phyloP scores from a whole-genome alignment of 129 eudicot genomes.

The Artemisia argyi region DNA sequence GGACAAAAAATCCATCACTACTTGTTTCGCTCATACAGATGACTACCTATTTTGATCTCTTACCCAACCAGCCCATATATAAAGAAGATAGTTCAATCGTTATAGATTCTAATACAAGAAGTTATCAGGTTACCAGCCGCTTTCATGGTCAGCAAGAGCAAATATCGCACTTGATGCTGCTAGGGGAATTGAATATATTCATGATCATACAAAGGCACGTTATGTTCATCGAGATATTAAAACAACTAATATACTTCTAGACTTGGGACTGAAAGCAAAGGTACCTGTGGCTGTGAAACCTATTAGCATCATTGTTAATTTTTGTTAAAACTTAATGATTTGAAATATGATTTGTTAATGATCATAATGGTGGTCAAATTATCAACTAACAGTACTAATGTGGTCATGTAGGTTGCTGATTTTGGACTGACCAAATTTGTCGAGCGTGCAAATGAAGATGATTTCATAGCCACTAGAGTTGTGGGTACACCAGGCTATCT shows the following conservation, averaged over 20 bases:
- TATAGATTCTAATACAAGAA: slow-evolving; percentile 14
- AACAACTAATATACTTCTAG: slow-evolving; percentile 44
- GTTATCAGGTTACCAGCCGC: slow-evolving; percentile 38
- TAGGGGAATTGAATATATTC: slow-evolving; percentile 46
- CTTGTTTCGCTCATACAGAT: too few species aligned
- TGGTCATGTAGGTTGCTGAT: slow-evolving; percentile 37
- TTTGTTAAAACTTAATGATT: not conserved
- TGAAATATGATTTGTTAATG: slow-evolving; percentile 2
- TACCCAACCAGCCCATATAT: not conserved
- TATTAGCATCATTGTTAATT: not conserved
- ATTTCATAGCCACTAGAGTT: slow-evolving; percentile 36
- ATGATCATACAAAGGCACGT: slow-evolving; percentile 47
- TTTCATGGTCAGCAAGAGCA: slow-evolving; percentile 45
- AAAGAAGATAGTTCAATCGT: not conserved
- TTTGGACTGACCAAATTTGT: slow-evolving; percentile 40
- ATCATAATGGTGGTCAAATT: slow-evolving; percentile 8
- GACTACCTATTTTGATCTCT: slow-evolving; percentile 2
- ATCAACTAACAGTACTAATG: slow-evolving; percentile 10
- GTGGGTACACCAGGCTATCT: slow-evolving; percentile 52
- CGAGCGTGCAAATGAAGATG: slow-evolving; percentile 40
- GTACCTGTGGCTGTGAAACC: slow-evolving; percentile 14
- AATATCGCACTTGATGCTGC: slow-evolving; percentile 49
- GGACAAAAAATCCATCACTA: too few species aligned
- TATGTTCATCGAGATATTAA: slow-evolving; percentile 50
- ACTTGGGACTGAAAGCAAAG: slow-evolving; percentile 45